phyloP scores from a whole-genome alignment of 129 eudicot genomes.

The Flaveria bidentis region DNA sequence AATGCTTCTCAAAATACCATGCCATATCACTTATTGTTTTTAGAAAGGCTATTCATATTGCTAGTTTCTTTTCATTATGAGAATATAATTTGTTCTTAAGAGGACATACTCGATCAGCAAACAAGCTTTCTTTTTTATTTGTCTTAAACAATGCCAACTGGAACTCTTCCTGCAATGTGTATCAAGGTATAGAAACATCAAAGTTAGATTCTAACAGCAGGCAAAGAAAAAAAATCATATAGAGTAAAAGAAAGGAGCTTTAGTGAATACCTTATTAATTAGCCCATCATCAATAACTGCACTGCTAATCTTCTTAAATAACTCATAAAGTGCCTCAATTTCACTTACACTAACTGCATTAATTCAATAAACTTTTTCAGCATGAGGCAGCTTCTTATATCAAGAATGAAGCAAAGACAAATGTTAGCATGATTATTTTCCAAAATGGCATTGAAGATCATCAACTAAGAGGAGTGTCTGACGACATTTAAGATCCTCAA shows the following conservation, averaged over 20 bases:
- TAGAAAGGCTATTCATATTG: not conserved
- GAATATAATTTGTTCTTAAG: constrained; percentile 14
- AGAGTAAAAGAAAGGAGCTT: constrained; percentile 7
- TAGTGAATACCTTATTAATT: constrained; percentile 63
- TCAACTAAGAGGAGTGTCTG: not conserved
- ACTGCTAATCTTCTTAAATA: constrained; percentile 91
- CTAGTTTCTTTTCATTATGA: not conserved
- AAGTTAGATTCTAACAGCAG: constrained; percentile 19
- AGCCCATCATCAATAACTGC: constrained; percentile 92
- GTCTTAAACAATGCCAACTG: constrained; percentile 92
- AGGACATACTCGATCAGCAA: constrained; percentile 74
- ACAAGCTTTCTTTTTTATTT: constrained; percentile 88
- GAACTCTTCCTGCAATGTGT: constrained; percentile 76
- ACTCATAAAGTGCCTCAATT: constrained; percentile 90
- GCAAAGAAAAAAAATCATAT: not conserved
- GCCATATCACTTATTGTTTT: not conserved
- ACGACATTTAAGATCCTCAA: not conserved
- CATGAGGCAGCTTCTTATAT: constrained; percentile 3
- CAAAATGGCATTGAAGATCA: constrained; percentile 2
- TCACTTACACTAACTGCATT: constrained; percentile 96
- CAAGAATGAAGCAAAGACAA: constrained; percentile 3
- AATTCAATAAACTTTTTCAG: constrained; percentile 14
- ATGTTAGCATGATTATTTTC: constrained; percentile 2
- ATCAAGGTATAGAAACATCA: constrained; percentile 2
- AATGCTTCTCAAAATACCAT: constrained; percentile 17